Conservation (phyloP, 1,284 basidiomycete species). For the Meripilus lineatus region DNA sequence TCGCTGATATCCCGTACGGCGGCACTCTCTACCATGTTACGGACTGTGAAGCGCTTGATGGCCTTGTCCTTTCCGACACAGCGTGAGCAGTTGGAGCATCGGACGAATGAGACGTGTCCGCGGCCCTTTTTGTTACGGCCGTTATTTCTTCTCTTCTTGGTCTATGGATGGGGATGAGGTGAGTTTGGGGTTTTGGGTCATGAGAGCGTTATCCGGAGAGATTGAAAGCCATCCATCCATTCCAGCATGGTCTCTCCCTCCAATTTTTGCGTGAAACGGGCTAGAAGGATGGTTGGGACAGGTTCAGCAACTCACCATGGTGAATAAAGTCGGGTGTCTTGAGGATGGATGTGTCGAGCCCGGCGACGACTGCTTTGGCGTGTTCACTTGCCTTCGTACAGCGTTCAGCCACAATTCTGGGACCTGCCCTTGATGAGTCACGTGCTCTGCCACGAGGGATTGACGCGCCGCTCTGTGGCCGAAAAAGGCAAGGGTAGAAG, state of each 20-base stretch:
- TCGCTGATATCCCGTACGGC: constrained; percentile 98
- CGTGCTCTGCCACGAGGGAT: neutral
- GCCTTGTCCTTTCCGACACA: constrained; percentile 97
- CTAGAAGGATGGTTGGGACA: constrained; percentile 7
- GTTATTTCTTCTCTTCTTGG: constrained; percentile 98
- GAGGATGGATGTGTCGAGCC: constrained; percentile 20
- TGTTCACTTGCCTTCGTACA: too few species aligned
- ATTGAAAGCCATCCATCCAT: constrained; percentile 25
- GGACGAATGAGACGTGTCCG: constrained; percentile 90
- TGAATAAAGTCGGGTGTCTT: constrained; percentile 26
- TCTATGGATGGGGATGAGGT: constrained; percentile 43
- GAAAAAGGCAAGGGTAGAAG: neutral
- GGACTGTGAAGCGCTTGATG: constrained; percentile 99
- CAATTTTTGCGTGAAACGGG: constrained; percentile 10
- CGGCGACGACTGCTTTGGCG: constrained; percentile 15
- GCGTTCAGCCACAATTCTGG: neutral
- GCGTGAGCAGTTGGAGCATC: constrained; percentile 98
- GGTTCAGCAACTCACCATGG: constrained; percentile 30
- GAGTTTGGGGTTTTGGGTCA: neutral
- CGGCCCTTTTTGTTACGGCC: constrained; percentile 99
- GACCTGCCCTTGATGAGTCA: neutral
- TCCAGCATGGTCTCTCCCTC: constrained; percentile 12
- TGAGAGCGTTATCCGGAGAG: constrained; percentile 21
- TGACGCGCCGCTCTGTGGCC: neutral
- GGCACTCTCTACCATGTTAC: constrained; percentile 99